Conservation (phyloP, 2,329 filamentous ascomycete species). For the Paracamarosporium sp. region DNA sequence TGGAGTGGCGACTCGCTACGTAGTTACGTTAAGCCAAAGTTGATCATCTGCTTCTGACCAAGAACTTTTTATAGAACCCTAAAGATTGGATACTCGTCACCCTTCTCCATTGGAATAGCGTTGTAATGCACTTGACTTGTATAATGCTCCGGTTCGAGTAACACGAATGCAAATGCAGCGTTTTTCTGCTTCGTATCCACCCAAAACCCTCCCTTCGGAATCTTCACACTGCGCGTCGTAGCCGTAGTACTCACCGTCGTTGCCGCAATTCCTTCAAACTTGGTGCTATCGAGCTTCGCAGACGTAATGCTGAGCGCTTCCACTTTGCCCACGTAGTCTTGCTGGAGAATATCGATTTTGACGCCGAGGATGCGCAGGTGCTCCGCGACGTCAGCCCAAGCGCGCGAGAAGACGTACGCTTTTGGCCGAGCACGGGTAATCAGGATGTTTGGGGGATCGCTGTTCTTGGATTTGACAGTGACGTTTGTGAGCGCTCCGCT, state of each 20-base stretch:
- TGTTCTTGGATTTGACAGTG: background rate
- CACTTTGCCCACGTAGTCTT: constrained; percentile 37
- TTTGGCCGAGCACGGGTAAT: constrained; percentile 40
- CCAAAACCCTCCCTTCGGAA: constrained; percentile 43
- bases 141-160: constrained; percentile 47
- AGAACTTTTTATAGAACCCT: constrained; percentile 25
- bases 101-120: constrained; percentile 43
- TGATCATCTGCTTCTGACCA: too few relatives aligned
- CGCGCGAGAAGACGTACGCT: constrained; percentile 45
- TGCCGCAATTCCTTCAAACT: constrained; percentile 44
- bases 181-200: constrained; percentile 47
- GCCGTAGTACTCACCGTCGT: constrained; percentile 40
- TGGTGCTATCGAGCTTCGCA: constrained; percentile 30
- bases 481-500: background rate
- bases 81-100: constrained; percentile 44
- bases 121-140: constrained; percentile 47
- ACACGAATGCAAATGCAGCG: constrained; percentile 44
- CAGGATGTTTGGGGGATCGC: background rate
- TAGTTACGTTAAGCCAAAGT: too few relatives aligned
- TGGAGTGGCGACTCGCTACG: too few relatives aligned
- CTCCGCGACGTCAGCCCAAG: constrained; percentile 43
- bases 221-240: constrained; percentile 26
- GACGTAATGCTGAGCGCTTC: constrained; percentile 45
- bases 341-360: constrained; percentile 34
- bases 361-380: constrained; percentile 42